A percentile compares a stretch with the other conserved stretches of the same genome.
phyloP scores from a whole-genome alignment of 139 green algal species.

The Chlorella vulgaris region DNA sequence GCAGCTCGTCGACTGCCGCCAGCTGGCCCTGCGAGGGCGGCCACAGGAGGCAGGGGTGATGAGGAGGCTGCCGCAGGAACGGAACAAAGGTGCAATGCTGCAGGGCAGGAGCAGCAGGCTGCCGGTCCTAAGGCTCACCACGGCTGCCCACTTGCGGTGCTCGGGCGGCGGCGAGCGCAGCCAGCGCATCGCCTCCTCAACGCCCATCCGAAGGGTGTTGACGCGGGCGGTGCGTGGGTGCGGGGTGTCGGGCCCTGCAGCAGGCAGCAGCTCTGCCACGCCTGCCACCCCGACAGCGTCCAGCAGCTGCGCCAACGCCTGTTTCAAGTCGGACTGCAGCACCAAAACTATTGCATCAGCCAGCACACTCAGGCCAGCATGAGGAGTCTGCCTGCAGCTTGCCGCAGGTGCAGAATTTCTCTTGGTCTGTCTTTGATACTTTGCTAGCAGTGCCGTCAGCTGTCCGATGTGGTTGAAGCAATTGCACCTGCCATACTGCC shows the following conservation, averaged over 20 bases:
- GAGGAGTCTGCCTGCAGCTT: too few species aligned
- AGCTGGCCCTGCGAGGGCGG: constrained; percentile 10
- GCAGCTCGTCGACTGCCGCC: constrained; percentile 54
- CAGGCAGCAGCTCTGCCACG: constrained; percentile 40
- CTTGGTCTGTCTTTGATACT: too few species aligned
- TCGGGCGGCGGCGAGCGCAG: constrained; percentile 42
- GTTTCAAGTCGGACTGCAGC: constrained; percentile 40
- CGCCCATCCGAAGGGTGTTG: constrained; percentile 72
- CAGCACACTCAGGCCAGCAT: too few species aligned
- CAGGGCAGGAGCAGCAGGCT: not conserved
- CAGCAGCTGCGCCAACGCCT: constrained; percentile 41
- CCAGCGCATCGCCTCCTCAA: constrained; percentile 63
- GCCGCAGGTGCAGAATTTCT: too few species aligned
- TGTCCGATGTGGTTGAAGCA: too few species aligned
- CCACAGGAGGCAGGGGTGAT: too few species aligned
- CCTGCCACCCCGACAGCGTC: constrained; percentile 10
- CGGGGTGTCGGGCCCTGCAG: not conserved
- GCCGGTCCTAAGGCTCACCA: not conserved
- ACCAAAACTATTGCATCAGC: not conserved
- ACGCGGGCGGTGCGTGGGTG: constrained; percentile 68
- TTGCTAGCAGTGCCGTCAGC: too few species aligned
- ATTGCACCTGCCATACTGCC: too few species aligned
- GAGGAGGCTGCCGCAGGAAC: not conserved
- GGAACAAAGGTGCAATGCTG: not conserved
- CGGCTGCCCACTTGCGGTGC: constrained; percentile 1